Conservation (phyloP, 1,139 yeast species). For the Saccharomycopsis hybrid region DNA sequence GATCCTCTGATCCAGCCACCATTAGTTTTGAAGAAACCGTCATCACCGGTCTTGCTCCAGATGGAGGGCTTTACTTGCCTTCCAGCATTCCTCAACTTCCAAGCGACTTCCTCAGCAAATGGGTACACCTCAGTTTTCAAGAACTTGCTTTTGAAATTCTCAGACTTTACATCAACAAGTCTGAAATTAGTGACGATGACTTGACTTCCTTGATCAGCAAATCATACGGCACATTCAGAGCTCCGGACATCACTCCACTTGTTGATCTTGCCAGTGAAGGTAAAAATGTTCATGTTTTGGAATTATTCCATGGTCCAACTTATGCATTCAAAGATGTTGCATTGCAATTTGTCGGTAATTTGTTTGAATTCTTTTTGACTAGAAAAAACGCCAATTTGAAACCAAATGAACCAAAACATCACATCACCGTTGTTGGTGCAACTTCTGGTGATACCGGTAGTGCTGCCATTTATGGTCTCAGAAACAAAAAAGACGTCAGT, state of each 20-base stretch:
- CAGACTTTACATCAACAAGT: constrained; percentile 62
- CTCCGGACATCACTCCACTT: constrained; percentile 81
- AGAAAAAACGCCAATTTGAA: constrained; percentile 66
- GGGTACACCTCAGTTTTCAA: constrained; percentile 74
- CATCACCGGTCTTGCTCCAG: constrained; percentile 89
- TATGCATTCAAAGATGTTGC: constrained; percentile 99
- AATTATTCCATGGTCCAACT: constrained; percentile 97
- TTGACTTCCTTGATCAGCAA: constrained; percentile 52
- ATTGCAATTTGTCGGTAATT: constrained; percentile 91
- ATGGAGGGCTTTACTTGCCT: constrained; percentile 94
- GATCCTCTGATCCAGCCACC: constrained; percentile 51
- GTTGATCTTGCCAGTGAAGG: constrained; percentile 46
- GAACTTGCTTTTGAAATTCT: constrained; percentile 83
- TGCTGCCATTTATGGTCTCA: constrained; percentile 95
- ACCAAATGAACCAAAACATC: constrained; percentile 56
- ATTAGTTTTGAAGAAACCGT: constrained; percentile 87
- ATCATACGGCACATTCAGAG: constrained; percentile 87
- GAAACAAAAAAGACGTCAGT: constrained; percentile 94
- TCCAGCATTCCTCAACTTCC: constrained; percentile 69
- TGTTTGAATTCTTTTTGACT: constrained; percentile 82
- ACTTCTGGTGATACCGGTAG: constrained; percentile 99
- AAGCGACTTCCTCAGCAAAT: constrained; percentile 48
- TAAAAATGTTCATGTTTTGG: constrained; percentile 65
- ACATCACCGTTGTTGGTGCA: constrained; percentile 95
- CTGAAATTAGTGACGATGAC: constrained; percentile 69